Base-by-base conservation (phyloP, 179 eudicot species). In the Beta corolliflora region DNA sequence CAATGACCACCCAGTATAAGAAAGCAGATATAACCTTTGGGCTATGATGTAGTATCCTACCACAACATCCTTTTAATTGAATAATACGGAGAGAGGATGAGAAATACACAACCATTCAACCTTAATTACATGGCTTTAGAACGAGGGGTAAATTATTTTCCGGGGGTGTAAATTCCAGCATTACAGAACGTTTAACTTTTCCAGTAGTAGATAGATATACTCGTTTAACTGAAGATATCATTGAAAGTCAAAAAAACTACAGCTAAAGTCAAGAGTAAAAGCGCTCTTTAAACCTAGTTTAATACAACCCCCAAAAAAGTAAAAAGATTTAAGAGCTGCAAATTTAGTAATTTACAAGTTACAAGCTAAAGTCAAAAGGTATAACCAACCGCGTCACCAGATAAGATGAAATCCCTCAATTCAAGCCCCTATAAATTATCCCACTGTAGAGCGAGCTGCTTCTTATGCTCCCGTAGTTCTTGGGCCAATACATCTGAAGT, bases 291-390 rank as follows among this genome's bases (percentile, higher is more conserved):
- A 71, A 19, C 59, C 25, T 45, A n/a, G 4, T 19, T 44, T 70
- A 70, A 46, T 46, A 71, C 25, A 4, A 8, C 25, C 19, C n/a
- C 19, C 9, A 41, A 68, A 54, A 19, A 67, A 21, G 65, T 48
- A 44, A 46, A 2, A 61, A 31, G 3, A 12, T 7, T 31, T 10
- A 54, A 66, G 31, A 75, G 58, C 56, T n/a, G 67, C 41, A 67
- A 68, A 81, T 76, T 67, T 68, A 81, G 25, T 76, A 81, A 67
- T 13, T 23, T 18, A 52, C 53, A 48, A 48, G 9, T 48, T 48
- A 48, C 53, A 48, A 48, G 11, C 50, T 46, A 48, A 45, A 13
- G 76, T 48, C 18, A 41, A 60, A 50, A 61, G n/a, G 75, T 65
- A 81, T 75, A 81, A 68, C 79, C 50, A 16, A 69, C 56, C 10